Evolutionary conservation across 345 rosid species (phyloP), one percentile per base, ranked within the genome.

Genomic region (Acer negundo): DNA sequence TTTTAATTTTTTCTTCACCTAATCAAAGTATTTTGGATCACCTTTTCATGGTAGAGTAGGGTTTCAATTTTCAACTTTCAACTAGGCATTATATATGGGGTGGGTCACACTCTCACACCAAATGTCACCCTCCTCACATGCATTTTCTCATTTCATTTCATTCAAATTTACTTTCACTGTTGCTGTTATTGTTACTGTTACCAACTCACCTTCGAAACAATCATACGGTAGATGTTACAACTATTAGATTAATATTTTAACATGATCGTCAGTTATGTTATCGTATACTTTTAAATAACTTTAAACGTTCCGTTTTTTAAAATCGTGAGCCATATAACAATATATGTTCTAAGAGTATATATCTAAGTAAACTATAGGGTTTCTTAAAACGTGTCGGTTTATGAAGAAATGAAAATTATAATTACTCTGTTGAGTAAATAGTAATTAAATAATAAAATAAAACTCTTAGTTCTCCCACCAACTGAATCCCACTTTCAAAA

Each of bases 401-500:
- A 4, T 5, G 4, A 4, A 35, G 13, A 49, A 49, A 49, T 12
- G 4, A 49, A 13, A 49, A 15, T 12, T 49, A 49, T 2, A 13
- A 13, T 35, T 35, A 35, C 38, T 4, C 55, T 49, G 6, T 26
- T 0, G 28, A 44, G 28, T 68, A 22, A 49, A 46, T 46, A 44
- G 55, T 22, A 22, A 22, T 44, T 12, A 44, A 7, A 20, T 53
- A 28, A 71, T 13, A 7, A 66, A 64, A 12, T 4, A 35, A 35
- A 35, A 35, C 38, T 35, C 38, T 35, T 3, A n/a, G 7, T 35
- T 35, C 38, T 35, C 79, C 92, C 90, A 87, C 87, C 84, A 85
- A 87, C 89, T 80, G 35, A 83, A 85, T 80, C 87, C 85, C 13
- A 85, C 91, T 87, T 90, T 91, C 86, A 93, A 91, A 93, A 59